phyloP scores from a whole-genome alignment of 345 rosid species.

The Dipteronia sinensis region DNA sequence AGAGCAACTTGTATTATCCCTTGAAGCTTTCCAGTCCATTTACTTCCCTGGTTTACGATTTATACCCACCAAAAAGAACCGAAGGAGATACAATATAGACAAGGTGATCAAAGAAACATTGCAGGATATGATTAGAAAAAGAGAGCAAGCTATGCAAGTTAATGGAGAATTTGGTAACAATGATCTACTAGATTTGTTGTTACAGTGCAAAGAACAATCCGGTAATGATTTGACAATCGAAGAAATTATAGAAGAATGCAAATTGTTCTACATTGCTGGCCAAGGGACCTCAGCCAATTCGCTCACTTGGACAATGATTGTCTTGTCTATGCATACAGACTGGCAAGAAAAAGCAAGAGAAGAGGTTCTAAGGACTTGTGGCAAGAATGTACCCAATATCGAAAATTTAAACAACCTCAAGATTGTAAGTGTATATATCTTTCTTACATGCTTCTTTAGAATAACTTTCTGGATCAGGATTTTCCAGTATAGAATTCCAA shows the following conservation, averaged over 20 bases:
- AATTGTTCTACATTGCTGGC: constrained; percentile 40
- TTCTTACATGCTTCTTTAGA: neutral
- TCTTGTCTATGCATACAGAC: constrained; percentile 25
- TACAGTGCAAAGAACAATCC: constrained; percentile 11
- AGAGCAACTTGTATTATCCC: constrained; percentile 20
- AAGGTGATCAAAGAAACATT: constrained; percentile 22
- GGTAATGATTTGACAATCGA: constrained; percentile 22
- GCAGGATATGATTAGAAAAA: constrained; percentile 21
- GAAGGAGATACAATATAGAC: constrained; percentile 25
- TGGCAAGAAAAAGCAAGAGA: constrained; percentile 38
- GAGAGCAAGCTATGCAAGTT: constrained; percentile 17
- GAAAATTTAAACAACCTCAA: constrained; percentile 27
- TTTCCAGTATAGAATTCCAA: too few relatives aligned
- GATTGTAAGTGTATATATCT: constrained; percentile 19
- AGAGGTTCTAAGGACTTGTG: constrained; percentile 26
- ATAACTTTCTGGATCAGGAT: too few relatives aligned
- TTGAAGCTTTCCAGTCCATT: constrained; percentile 3
- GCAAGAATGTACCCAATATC: constrained; percentile 14
- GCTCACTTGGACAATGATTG: constrained; percentile 33
- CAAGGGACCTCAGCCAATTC: constrained; percentile 39
- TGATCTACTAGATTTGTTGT: constrained; percentile 25
- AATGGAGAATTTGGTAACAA: constrained; percentile 5
- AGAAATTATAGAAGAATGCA: constrained; percentile 32
- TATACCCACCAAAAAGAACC: constrained; percentile 30
- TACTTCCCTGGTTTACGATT: constrained; percentile 30